Evolutionary conservation across 78 protist species (phyloP), one percentile per base, ranked within the genome.

Genomic region (Dictyostelium purpureum): DNA sequence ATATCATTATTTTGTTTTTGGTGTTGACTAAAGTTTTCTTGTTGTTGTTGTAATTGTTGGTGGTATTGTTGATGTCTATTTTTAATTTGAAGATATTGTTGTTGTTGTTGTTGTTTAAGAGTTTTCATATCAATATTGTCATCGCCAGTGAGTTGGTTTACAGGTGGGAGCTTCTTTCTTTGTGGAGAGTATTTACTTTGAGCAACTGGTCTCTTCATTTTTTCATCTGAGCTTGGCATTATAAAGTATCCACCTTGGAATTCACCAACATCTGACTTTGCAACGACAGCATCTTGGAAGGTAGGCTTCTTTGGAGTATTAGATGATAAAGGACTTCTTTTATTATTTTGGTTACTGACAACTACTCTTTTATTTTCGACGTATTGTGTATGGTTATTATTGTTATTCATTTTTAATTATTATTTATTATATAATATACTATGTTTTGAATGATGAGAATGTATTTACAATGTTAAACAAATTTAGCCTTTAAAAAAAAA

Each of bases 211-310:
- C 52, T 85, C 38, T 66, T 85, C 80, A 85, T 70, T 66, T 59
- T 73, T 40, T 43, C 59, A 75, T 75, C 35, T 6, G 71, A 74
- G 33, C 26, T 35, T 6, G 57, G 47, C 92, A 85, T 85, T 16
- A 85, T 85, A 85, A 85, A 85, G 51, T 85, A 85, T 47, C 92
- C 92, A 35, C 79, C 82, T 61, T 70, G 82, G n/a, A 85, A 85
- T 26, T 85, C 92, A 40, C 92, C 92, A 33, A 85, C 92, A 73
- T 85, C 92, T 59, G 92, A 49, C 33, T 85, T 85, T 38, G 21
- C 43, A 0, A 85, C 92, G 6, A 85, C 92, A 1, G 92, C 92
- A 47, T 85, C 92, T 75, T 75, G 81, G 66, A 75, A 75, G 19
- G 26, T 21, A 7, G 79, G 59, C 28, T 73, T 73, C 28, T 73